phyloP scores from a whole-genome alignment of 1,284 basidiomycete species.

The Trichosporon ovoides region DNA sequence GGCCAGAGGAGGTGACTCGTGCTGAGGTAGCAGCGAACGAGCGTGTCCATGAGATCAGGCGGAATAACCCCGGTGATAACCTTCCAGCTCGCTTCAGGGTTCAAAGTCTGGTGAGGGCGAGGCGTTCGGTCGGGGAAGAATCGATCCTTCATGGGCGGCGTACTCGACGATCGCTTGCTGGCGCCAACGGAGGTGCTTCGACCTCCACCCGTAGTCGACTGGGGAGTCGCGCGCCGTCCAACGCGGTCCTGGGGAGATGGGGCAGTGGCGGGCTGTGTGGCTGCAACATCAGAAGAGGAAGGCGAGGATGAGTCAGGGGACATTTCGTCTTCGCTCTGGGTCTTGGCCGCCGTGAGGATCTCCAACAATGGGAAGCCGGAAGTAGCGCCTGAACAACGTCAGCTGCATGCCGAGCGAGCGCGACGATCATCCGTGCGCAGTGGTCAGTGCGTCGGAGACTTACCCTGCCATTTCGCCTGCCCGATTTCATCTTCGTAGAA shows the following conservation, averaged over 20 bases:
- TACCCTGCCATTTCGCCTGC: constrained; percentile 50
- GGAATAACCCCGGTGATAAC: constrained; percentile 77
- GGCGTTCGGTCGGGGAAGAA: constrained; percentile 63
- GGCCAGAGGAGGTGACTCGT: constrained; percentile 87
- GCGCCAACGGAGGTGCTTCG: constrained; percentile 15
- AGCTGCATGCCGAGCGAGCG: constrained; percentile 4
- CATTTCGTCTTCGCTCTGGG: constrained; percentile 13
- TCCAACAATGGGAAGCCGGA: constrained; percentile 81
- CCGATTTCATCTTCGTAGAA: constrained; percentile 51
- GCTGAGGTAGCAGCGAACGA: constrained; percentile 58
- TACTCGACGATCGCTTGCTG: constrained; percentile 17
- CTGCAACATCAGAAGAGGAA: constrained; percentile 12
- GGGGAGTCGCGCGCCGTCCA: constrained; percentile 8
- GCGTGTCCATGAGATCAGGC: constrained; percentile 80
- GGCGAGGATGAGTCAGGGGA: constrained; percentile 20
- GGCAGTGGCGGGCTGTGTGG: not conserved
- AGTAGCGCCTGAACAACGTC: constrained; percentile 59
- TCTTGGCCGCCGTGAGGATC: constrained; percentile 60
- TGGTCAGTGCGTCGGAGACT: no score
- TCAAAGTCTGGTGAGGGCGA: constrained; percentile 62
- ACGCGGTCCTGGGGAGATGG: constrained; percentile 3
- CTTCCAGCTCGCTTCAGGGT: constrained; percentile 61
- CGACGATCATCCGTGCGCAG: not conserved
- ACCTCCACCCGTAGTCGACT: not conserved
- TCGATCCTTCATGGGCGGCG: constrained; percentile 29